These are phyloP conservation scores for Wickerhamiella nectarea DNA, from an alignment of 805 yeast species.

Conservation along the genomic window DNA sequence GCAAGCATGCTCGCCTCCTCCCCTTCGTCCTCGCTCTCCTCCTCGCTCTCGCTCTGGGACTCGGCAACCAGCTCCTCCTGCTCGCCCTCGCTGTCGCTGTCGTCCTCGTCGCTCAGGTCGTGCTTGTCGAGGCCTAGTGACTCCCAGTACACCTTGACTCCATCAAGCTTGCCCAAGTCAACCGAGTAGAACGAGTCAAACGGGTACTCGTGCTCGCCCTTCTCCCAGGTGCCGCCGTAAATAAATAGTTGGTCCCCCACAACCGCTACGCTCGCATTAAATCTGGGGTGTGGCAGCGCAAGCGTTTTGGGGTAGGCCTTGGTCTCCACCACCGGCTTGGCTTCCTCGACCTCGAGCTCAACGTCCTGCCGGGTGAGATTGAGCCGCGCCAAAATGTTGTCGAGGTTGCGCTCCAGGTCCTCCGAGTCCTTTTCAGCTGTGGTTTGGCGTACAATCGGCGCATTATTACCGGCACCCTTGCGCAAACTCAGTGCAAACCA, in stretches of 20 bases:
- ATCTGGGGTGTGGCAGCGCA: conserved; percentile 74
- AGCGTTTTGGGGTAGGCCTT: conserved; percentile 43
- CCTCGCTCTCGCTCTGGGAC: conserved; percentile 36
- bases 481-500: conserved; percentile 69
- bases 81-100: conserved; percentile 50
- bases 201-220: conserved; percentile 69
- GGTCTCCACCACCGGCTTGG: no score
- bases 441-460: conserved; percentile 29
- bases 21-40: conserved; percentile 55
- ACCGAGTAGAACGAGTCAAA: conserved; percentile 77
- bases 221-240: conserved; percentile 82
- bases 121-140: conserved; percentile 32
- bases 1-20: conserved; percentile 48
- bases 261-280: conserved; percentile 74
- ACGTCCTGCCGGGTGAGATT: conserved; percentile 17
- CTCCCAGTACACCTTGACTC: conserved; percentile 83
- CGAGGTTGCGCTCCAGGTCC: conserved; percentile 70
- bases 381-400: conserved; percentile 27
- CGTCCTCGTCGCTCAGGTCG: conserved; percentile 30
- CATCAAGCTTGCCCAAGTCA: conserved; percentile 77
- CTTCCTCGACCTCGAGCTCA: conserved; percentile 19
- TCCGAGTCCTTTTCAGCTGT: conserved; percentile 32
- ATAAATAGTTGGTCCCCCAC: conserved; percentile 72
- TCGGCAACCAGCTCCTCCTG: conserved; percentile 41
- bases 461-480: conserved; percentile 31